Base-by-base conservation (phyloP, 2,329 filamentous ascomycete genomes). In the Stagonosporopsis rhizophila region DNA sequence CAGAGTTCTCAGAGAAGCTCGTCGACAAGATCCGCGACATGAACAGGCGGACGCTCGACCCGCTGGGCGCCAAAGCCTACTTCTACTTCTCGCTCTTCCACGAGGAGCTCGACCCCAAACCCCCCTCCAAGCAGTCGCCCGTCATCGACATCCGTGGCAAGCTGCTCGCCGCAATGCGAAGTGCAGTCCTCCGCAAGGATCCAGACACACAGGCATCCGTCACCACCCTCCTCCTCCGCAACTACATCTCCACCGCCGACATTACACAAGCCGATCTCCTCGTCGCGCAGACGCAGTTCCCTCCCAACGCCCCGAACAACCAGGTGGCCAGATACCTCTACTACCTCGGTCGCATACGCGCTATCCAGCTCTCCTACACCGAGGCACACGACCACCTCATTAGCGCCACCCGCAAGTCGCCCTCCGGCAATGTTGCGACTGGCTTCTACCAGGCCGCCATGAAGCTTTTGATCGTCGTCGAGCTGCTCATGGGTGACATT, bases 401-500 rank as follows among this genome's bases (percentile, higher is more conserved):
- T 39, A 92, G 92, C 44, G 95, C 95, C 40, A 97, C 93, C 27
- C 90, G 95, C 69, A 99, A 99, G 80, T 93, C 95, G 6, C 95
- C 95, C 0, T 92, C 92, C 20, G 95, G 90, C 74, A 86, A 88
- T 64, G 93, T 91, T 65, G 95, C 95, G 4, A 88, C 92, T 40
- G 94, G 95, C 41, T 99, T 99, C 78, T 93, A 96, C 65, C 95
- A 97, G 78, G 93, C 92, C 35, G 94, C 95, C 0, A 96, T 91
- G 63, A 99, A 99, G 83, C 85, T 98, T n/a, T 82, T 98, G 62
- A 87, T 98, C 39, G 92, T 99, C 19, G 95, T 99, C 12, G 94
- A 99, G 81, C 83, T 99, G 59, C 81, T 99, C 61, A 99, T 99
- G 95, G 95, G 95, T 62, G 95, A 99, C 73, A 99, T 99, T 65